Conservation (phyloP, 2,329 filamentous ascomycete genomes). For the Scytalidium lignicola region DNA sequence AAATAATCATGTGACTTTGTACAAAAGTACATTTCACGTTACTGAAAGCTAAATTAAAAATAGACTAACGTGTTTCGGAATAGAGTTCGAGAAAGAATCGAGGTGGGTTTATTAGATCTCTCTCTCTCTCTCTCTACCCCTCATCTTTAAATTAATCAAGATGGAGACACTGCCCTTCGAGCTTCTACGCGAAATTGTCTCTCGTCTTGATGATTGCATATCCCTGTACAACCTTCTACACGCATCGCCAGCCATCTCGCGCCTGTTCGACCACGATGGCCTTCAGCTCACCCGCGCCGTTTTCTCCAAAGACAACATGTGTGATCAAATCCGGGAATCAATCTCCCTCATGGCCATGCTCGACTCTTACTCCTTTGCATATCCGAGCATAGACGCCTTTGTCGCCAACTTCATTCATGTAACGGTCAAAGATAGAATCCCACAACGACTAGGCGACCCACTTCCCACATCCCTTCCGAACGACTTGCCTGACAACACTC, state of each 20-base stretch:
- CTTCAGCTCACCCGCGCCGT: constrained; percentile 2
- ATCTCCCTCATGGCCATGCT: constrained; percentile 5
- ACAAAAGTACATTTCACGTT: no score
- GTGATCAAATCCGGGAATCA: constrained; percentile 4
- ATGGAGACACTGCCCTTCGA: background rate
- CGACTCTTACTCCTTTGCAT: constrained; percentile 1
- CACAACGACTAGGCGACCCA: constrained; percentile 1
- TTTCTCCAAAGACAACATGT: constrained; percentile 5
- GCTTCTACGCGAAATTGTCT: background rate
- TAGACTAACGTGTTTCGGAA: no score
- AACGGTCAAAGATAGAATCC: constrained; percentile 2
- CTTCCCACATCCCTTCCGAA: background rate
- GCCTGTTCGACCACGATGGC: constrained; percentile 2
- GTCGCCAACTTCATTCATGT: constrained; percentile 2
- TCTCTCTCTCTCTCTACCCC: background rate
- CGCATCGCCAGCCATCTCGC: constrained; percentile 8
- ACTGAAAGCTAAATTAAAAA: no score
- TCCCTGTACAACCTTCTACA: constrained; percentile 5
- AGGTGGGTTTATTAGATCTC: no score
- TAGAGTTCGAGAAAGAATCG: no score
- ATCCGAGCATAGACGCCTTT: background rate
- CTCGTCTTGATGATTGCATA: background rate
- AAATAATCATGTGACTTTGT: no score
- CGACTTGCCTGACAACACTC: background rate
- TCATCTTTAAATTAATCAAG: background rate